These are phyloP conservation scores for Pistacia vera DNA, from an alignment of 345 rosid species.

Conservation along the genomic window DNA sequence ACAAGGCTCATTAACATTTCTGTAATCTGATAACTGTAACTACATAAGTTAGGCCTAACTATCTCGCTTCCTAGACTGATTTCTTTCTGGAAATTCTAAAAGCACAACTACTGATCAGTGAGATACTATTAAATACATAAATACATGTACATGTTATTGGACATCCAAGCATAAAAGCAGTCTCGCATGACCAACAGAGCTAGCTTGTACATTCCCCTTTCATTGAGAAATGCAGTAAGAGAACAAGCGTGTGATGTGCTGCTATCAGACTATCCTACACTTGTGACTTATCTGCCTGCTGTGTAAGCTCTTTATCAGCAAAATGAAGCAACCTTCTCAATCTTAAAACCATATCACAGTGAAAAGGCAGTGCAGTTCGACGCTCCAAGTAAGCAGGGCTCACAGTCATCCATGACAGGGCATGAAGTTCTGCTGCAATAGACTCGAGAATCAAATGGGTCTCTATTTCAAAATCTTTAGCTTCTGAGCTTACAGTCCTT, in stretches of 20 bases:
- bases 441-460: conserved; percentile 80
- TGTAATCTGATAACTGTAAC: background rate
- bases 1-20: conserved; percentile 25
- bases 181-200: background rate
- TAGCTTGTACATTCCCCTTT: background rate
- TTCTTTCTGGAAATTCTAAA: conserved; percentile 16
- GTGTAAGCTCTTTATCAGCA: conserved; percentile 81
- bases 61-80: conserved; percentile 29
- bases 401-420: conserved; percentile 95
- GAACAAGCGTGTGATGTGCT: background rate
- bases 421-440: conserved; percentile 93
- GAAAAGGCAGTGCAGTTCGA: conserved; percentile 88
- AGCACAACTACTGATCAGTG: background rate
- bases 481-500: conserved; percentile 51
- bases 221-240: background rate
- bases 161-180: conserved; percentile 18
- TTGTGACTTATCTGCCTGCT: conserved; percentile 46
- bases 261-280: conserved; percentile 15
- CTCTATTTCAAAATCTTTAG: conserved; percentile 75
- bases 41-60: conserved; percentile 26
- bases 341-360: conserved; percentile 95
- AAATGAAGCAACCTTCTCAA: conserved; percentile 95
- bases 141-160: conserved; percentile 25
- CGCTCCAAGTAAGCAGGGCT: conserved; percentile 90
- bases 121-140: conserved; percentile 18